A percentile compares a stretch with the other conserved stretches of the same genome.
These are phyloP conservation scores for Boletus eberwhitei DNA, from an alignment of 768 basidiomycete species.

Conservation along the genomic window DNA sequence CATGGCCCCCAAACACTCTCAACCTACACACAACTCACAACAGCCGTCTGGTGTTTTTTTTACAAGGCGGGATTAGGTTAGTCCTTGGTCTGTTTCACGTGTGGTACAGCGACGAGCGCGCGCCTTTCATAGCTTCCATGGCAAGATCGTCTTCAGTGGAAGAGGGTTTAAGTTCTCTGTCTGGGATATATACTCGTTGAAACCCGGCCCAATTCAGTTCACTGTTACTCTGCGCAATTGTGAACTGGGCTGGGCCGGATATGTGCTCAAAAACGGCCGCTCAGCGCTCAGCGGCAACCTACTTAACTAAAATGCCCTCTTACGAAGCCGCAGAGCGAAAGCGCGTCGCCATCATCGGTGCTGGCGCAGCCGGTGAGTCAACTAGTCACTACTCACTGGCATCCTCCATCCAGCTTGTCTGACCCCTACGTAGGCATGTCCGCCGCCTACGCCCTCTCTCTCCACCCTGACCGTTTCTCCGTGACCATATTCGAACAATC, in stretches of 20 bases:
- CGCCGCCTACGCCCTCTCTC: neutral
- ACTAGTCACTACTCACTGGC: too few relatives aligned
- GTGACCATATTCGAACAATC: neutral
- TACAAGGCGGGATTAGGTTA: too few relatives aligned
- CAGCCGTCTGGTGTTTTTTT: too few relatives aligned
- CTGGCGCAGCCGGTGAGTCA: neutral
- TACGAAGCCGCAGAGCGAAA: neutral
- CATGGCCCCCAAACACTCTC: neutral
- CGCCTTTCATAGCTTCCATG: too few relatives aligned
- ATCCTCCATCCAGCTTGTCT: neutral
- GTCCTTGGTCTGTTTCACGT: too few relatives aligned
- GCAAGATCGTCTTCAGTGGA: too few relatives aligned
- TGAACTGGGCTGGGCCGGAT: neutral
- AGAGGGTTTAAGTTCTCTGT: too few relatives aligned
- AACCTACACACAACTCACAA: neutral
- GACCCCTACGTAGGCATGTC: neutral
- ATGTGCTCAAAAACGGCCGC: neutral
- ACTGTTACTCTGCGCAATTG: neutral
- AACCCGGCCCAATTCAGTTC: neutral
- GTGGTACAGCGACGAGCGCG: too few relatives aligned
- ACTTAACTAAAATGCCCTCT: neutral
- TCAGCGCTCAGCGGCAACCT: too few relatives aligned
- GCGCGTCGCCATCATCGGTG: neutral
- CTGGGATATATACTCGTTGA: neutral
- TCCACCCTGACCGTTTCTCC: neutral